A percentile compares a stretch with the other conserved stretches of the same genome.
phyloP scores from a whole-genome alignment of 768 basidiomycete species.

The Psilocybe sp. region DNA sequence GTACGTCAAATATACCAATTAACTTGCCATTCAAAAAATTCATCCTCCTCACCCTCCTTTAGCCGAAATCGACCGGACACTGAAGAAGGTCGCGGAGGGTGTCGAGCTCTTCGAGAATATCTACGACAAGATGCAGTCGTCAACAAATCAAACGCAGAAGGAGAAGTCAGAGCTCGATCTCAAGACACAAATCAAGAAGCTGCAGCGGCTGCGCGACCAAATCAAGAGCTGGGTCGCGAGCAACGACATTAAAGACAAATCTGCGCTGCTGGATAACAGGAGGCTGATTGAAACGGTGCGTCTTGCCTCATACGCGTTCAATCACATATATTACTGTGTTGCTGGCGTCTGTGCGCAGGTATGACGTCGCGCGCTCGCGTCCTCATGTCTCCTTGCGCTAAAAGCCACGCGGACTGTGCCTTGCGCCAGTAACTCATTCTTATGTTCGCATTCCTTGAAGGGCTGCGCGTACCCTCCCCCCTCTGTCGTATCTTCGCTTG shows the following conservation, averaged over 20 bases:
- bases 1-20: conserved; percentile 35
- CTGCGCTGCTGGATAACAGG: conserved; percentile 85
- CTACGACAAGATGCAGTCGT: conserved; percentile 97
- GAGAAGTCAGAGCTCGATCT: conserved; percentile 51
- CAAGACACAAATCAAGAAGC: conserved; percentile 95
- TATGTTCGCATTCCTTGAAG: conserved; percentile 16
- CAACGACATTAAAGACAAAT: conserved; percentile 99
- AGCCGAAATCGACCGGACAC: conserved; percentile 98
- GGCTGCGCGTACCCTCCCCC: conserved; percentile 20
- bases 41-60: conserved; percentile 3
- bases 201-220: conserved; percentile 96
- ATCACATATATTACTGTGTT: no score
- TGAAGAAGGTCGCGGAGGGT: conserved; percentile 96
- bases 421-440: conserved; percentile 10
- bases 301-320: conserved; percentile 18
- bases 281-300: conserved; percentile 95
- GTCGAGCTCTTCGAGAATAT: conserved; percentile 94
- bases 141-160: conserved; percentile 79
- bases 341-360: no score
- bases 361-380: conserved; percentile 3
- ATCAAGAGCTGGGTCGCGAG: conserved; percentile 99
- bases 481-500: conserved; percentile 23
- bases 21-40: not conserved
- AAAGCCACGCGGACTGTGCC: conserved; percentile 11
- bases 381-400: conserved; percentile 11